phyloP scores from a whole-genome alignment of 78 protist species.

The Dictyostelium purpureum region DNA sequence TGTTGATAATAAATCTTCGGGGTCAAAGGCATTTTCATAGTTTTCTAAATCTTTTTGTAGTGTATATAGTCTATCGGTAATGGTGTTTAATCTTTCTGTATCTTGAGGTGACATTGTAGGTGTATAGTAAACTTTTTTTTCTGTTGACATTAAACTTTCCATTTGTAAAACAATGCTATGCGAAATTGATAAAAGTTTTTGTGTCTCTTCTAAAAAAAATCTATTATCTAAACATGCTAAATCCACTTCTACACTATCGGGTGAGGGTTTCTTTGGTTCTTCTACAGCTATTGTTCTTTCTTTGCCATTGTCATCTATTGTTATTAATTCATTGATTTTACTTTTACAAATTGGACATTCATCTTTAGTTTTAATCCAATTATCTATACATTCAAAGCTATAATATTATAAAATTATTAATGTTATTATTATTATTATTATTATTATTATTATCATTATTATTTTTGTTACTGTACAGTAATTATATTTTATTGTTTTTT shows the following conservation, averaged over 20 bases:
- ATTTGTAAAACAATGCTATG: conserved; percentile 3
- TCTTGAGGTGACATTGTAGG: background rate
- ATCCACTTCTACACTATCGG: conserved; percentile 38
- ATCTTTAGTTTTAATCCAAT: conserved; percentile 34
- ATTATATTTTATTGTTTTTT: too few species aligned
- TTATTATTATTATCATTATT: background rate
- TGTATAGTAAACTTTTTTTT: background rate
- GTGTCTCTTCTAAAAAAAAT: conserved; percentile 55
- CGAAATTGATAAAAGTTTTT: conserved; percentile 20
- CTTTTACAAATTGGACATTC: conserved; percentile 60
- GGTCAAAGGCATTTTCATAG: conserved; percentile 36
- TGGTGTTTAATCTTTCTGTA: background rate
- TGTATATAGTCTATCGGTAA: background rate
- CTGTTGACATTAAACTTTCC: background rate
- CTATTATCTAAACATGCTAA: conserved; percentile 47
- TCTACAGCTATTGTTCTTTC: background rate
- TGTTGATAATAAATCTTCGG: conserved; percentile 30
- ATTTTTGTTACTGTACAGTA: background rate
- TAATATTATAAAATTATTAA: background rate
- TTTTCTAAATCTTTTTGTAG: conserved; percentile 17
- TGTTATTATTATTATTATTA: background rate
- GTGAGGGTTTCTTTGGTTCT: conserved; percentile 55
- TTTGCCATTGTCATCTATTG: background rate
- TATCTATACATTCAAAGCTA: conserved; percentile 53
- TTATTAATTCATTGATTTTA: background rate